Base-by-base conservation (phyloP, 2,329 filamentous ascomycete species). In the Ceratocystis variospora region DNA sequence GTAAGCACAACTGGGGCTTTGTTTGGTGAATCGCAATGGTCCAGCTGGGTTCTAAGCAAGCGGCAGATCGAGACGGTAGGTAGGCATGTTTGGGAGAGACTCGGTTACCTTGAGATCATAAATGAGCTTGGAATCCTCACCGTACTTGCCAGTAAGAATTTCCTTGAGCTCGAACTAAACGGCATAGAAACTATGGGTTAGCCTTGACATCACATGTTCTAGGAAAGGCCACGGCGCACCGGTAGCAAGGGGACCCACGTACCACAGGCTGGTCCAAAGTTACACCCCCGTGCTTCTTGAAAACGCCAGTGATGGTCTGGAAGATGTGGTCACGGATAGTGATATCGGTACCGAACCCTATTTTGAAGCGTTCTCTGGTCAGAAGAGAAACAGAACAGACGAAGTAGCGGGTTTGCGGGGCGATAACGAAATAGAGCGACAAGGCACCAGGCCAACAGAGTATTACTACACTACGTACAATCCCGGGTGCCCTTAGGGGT, bases 401-500 rank as follows among this genome's bases (percentile, higher is more conserved):
- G 55, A 8, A 25, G 0, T 3, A 25, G 50, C 25, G 25, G 31
- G 31, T 28, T 8, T 33, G 55, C 46, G 62, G 61, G 12, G 63
- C 59, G n/a, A 53, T 53, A 46, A 68, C 63, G 25, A 19, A 41
- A 33, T 10, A 48, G 17, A 15, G 37, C 10, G 37, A 31, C 46
- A 31, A 28, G 10, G 19, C n/a, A 22, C 17, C 41, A 15, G 15
- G 25, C 8, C 17, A 59, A 31, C 15, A 31, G 55, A 33, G 46
- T 8, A 62, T 37, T 57, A 28, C 53, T 25, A 28, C 41, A 31
- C 44, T 68, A 72, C 72, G 73, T 67, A 85, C 85, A 96, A 75
- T 96, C 91, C 74, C 90, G 89, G 70, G 90, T 96, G 71, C 91
- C 90, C 81, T 96, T 96, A 69, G 90, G 89, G 73, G 87, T 89